Evolutionary conservation across 2,329 filamentous ascomycete species (phyloP).

Genomic region (Cladosporium sphaerospermum): DNA sequence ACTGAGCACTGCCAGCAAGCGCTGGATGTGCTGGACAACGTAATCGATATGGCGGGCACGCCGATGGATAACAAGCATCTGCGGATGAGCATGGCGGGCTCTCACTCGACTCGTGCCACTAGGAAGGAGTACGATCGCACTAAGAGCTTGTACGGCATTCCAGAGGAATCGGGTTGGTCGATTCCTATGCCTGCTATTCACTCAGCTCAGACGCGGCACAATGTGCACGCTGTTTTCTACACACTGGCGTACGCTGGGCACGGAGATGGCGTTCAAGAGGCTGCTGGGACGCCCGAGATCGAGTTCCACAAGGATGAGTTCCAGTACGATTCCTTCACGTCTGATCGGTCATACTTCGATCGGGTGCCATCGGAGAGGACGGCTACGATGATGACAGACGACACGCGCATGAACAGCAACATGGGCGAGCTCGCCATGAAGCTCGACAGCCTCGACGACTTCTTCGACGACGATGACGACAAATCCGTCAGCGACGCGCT

Average conservation of each 20-base stretch:
- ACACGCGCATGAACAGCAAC: constrained; percentile 60
- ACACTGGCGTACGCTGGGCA: constrained; percentile 45
- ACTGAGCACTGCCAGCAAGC: constrained; percentile 93
- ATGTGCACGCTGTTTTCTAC: constrained; percentile 94
- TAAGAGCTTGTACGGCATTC: constrained; percentile 92
- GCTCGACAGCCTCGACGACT: constrained; percentile 50
- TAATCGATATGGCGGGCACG: constrained; percentile 82
- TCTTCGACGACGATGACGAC: constrained; percentile 48
- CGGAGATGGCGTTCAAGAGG: constrained; percentile 42
- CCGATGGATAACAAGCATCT: constrained; percentile 92
- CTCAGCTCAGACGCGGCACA: constrained; percentile 76
- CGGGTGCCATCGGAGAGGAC: constrained; percentile 60
- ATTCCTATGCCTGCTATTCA: constrained; percentile 88
- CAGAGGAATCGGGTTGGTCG: constrained; percentile 92
- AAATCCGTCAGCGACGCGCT: constrained; percentile 15
- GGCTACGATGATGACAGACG: constrained; percentile 90
- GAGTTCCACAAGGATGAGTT: constrained; percentile 91
- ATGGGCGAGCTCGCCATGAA: constrained; percentile 72
- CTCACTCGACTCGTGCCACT: constrained; percentile 70
- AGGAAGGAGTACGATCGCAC: constrained; percentile 93
- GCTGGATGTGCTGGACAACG: constrained; percentile 83
- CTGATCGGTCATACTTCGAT: constrained; percentile 7
- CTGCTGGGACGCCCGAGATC: constrained; percentile 72
- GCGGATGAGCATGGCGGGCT: constrained; percentile 95
- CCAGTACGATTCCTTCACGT: constrained; percentile 60